phyloP scores from a whole-genome alignment of 2,329 filamentous ascomycete genomes.

The Knoxdaviesia capensis region DNA sequence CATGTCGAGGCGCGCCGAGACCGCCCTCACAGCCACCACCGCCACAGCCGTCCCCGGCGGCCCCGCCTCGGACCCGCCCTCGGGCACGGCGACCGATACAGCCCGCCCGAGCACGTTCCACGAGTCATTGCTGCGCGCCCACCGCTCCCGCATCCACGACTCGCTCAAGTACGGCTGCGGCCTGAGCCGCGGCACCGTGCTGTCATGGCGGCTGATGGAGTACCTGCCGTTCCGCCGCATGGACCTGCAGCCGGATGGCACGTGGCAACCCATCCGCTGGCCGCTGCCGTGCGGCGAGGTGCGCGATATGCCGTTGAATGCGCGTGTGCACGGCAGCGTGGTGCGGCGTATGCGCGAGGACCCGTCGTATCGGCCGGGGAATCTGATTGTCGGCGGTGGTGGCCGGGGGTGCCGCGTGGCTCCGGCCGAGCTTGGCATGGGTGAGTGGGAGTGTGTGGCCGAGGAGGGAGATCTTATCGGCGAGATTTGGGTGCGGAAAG shows the following conservation, averaged over 20 bases:
- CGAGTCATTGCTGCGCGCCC: constrained; percentile 35
- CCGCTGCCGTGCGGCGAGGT: constrained; percentile 60
- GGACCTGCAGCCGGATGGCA: constrained; percentile 52
- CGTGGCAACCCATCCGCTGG: constrained; percentile 66
- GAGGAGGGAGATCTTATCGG: constrained; percentile 47
- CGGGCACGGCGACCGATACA: too few relatives aligned
- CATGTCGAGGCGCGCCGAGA: too few relatives aligned
- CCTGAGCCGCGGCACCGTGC: constrained; percentile 29
- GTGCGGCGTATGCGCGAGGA: constrained; percentile 50
- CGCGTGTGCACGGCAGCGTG: constrained; percentile 53
- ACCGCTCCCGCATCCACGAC: constrained; percentile 42
- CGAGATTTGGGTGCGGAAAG: constrained; percentile 39
- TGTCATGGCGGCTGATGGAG: constrained; percentile 62
- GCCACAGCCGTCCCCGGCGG: constrained; percentile 6
- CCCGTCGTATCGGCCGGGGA: constrained; percentile 50
- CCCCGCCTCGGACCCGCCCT: background rate
- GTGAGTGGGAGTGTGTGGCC: constrained; percentile 49
- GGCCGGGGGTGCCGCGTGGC: constrained; percentile 47
- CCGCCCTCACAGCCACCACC: background rate
- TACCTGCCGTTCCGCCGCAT: constrained; percentile 65
- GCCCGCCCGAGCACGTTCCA: constrained; percentile 22
- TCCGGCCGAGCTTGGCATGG: constrained; percentile 41
- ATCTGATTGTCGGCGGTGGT: constrained; percentile 61
- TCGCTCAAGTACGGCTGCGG: constrained; percentile 46
- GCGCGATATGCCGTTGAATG: constrained; percentile 52